Conservation (phyloP, 176 grass and related monocot species). For the Musa itinerans region DNA sequence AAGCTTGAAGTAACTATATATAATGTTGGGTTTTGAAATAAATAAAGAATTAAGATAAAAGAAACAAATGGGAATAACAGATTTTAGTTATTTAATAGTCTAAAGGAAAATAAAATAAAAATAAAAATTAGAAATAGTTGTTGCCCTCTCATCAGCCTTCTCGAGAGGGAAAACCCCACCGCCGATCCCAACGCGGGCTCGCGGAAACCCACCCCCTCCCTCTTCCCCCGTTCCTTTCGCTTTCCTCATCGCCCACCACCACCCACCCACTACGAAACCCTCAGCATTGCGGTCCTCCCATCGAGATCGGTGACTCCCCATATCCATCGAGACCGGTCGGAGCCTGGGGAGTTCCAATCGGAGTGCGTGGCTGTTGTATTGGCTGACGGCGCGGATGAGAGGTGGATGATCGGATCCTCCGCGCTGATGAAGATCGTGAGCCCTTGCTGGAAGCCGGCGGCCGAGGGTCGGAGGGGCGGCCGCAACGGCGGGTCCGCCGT, state of each 20-base stretch:
- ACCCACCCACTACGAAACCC: neutral
- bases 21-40: no score
- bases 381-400: neutral
- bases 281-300: neutral
- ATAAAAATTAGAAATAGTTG: neutral
- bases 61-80: no score
- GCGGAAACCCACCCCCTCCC: neutral
- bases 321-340: neutral
- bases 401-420: conserved; percentile 7
- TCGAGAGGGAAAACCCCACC: conserved; percentile 11
- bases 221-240: neutral
- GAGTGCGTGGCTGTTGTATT: neutral
- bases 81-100: neutral
- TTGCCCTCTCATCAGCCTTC: neutral
- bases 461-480: conserved; percentile 6
- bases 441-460: conserved; percentile 40
- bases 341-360: neutral
- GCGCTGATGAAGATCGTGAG: conserved; percentile 39
- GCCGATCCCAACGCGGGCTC: conserved; percentile 15
- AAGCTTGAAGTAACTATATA: no score
- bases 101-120: neutral
- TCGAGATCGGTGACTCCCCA: neutral
- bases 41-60: no score
- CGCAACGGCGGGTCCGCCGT: conserved; percentile 11
- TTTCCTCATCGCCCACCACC: conserved; percentile 2